A percentile compares a stretch with the other conserved stretches of the same genome.
Conservation (phyloP, 202 grass and related monocot species). For the Panicum virgatum region DNA sequence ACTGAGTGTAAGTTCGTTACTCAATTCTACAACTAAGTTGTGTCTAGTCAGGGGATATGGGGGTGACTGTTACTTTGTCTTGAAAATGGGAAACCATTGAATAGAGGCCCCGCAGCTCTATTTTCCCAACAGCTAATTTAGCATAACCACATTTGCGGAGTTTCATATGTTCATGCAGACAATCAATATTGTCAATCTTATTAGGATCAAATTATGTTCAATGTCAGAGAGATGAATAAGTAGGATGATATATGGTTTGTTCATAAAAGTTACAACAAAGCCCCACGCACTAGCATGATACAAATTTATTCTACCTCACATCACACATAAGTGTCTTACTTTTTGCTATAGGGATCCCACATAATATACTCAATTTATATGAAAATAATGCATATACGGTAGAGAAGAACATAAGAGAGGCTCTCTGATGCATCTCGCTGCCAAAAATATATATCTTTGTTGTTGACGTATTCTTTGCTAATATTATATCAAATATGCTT, state of each 20-base stretch:
- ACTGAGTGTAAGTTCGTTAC: too few species aligned
- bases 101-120: too few species aligned
- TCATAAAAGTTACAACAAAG: too few species aligned
- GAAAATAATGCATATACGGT: background rate
- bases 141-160: too few species aligned
- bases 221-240: background rate
- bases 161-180: too few species aligned
- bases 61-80: too few species aligned
- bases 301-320: background rate
- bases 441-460: background rate
- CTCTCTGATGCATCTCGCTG: background rate
- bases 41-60: too few species aligned
- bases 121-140: too few species aligned
- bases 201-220: background rate
- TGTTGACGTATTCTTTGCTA: background rate
- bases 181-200: background rate
- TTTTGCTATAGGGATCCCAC: background rate
- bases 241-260: background rate
- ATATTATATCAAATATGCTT: background rate
- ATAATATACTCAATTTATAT: background rate
- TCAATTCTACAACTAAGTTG: too few species aligned
- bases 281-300: background rate
- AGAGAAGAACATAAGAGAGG: background rate
- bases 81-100: too few species aligned
- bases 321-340: background rate